Evolutionary conservation across 2,329 filamentous ascomycete species (phyloP).

Genomic region (Fusarium keratoplasticum): DNA sequence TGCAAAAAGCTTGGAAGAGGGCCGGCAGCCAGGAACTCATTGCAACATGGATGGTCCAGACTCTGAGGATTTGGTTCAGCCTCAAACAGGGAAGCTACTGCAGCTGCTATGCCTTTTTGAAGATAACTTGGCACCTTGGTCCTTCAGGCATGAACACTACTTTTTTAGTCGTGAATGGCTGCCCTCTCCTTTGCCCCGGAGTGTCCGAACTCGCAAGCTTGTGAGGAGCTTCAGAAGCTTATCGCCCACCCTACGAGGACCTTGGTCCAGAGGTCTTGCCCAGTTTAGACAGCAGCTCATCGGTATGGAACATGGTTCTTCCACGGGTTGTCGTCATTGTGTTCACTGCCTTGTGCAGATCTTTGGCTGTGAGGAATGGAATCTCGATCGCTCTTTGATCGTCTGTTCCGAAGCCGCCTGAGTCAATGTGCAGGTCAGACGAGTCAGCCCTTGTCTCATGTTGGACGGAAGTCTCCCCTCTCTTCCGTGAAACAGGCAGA

Average conservation of each 20-base stretch:
- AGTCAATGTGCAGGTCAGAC: conserved; percentile 1
- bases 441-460: conserved; percentile 29
- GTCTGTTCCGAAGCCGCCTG: conserved; percentile 3
- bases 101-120: not conserved
- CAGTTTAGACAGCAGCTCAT: not conserved
- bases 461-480: conserved; percentile 5
- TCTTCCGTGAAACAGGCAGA: not conserved
- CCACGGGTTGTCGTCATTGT: not conserved
- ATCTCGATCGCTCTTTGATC: conserved; percentile 37
- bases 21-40: not conserved
- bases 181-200: not conserved
- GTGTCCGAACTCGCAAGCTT: not conserved
- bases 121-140: not conserved
- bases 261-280: not conserved
- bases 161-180: not conserved
- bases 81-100: not conserved
- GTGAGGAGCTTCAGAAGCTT: not conserved
- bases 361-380: not conserved
- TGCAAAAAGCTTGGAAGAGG: not conserved
- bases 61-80: not conserved
- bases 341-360: not conserved
- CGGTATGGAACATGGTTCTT: not conserved
- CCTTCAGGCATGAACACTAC: not conserved
- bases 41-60: not conserved
- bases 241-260: not conserved